Percentiles rank a stretch among this genome's conserved stretches.
These are phyloP conservation scores for Cryptomeria japonica DNA, from an alignment of 75 land plant genomes.

Conservation along the genomic window DNA sequence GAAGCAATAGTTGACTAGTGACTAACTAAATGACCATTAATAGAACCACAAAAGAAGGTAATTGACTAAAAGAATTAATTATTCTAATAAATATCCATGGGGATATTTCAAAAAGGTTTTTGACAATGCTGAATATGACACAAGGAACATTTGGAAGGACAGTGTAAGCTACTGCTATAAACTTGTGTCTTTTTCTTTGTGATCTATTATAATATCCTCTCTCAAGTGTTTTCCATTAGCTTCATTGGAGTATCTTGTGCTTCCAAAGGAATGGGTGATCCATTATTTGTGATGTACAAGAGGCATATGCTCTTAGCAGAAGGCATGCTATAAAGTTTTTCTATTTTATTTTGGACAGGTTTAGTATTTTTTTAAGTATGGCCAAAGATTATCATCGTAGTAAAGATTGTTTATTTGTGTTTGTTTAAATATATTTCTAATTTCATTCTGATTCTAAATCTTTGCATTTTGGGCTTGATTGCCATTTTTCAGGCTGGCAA, in stretches of 20 bases:
- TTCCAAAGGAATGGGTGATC: neutral
- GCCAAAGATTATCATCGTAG: neutral
- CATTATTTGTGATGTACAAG: neutral
- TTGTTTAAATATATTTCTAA: neutral
- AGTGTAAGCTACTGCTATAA: neutral
- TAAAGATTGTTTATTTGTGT: neutral
- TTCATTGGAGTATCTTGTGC: neutral
- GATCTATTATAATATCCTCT: neutral
- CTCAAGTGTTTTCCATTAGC: neutral
- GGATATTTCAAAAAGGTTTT: too few relatives aligned
- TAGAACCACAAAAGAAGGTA: too few relatives aligned
- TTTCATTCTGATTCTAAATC: neutral
- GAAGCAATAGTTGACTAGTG: too few relatives aligned
- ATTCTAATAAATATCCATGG: too few relatives aligned
- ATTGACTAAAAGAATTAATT: too few relatives aligned
- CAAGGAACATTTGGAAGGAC: too few relatives aligned
- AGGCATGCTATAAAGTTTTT: neutral
- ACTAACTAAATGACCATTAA: too few relatives aligned
- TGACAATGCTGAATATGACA: too few relatives aligned
- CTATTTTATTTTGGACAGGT: neutral
- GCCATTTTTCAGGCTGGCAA: conserved; percentile 75
- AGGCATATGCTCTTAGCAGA: neutral
- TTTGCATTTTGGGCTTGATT: conserved; percentile 6
- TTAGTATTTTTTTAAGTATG: neutral
- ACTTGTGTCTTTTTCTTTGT: neutral